Percentiles rank a stretch among this genome's conserved stretches.
Conservation (phyloP, 1,284 basidiomycete genomes). For the Ceratobasidium papillatum region DNA sequence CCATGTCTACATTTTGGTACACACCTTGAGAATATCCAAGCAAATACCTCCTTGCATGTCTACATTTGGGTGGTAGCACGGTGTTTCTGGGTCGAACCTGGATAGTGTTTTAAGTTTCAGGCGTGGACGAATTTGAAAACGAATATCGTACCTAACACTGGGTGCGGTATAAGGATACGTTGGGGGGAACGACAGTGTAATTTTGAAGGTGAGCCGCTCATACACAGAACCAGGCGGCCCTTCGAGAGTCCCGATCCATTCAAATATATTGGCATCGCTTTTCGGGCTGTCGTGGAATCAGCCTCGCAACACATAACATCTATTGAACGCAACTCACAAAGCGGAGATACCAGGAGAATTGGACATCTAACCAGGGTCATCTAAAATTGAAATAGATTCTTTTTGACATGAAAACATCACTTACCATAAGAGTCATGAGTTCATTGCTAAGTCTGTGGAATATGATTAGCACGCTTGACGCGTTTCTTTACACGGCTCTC, state of each 20-base stretch:
- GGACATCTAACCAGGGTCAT: conserved; percentile 67
- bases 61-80: conserved; percentile 87
- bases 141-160: conserved; percentile 62
- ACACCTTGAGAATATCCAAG: conserved; percentile 80
- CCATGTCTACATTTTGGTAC: neutral
- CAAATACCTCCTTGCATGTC: conserved; percentile 80
- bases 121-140: neutral
- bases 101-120: neutral
- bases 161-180: conserved; percentile 87
- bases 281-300: conserved; percentile 67
- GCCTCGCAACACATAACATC: conserved; percentile 13
- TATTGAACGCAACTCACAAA: conserved; percentile 56
- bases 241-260: conserved; percentile 85
- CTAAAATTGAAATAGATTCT: neutral
- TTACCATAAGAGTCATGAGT: conserved; percentile 84
- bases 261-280: conserved; percentile 80
- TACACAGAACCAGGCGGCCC: conserved; percentile 80
- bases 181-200: conserved; percentile 80
- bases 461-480: conserved; percentile 32
- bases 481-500: conserved; percentile 40
- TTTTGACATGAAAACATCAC: conserved; percentile 46
- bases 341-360: conserved; percentile 73
- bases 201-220: conserved; percentile 76
- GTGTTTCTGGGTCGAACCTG: conserved; percentile 66
- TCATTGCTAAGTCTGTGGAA: conserved; percentile 71